Evolutionary conservation across 805 yeast genomes (phyloP).

Genomic region (Priceomyces castillae): DNA sequence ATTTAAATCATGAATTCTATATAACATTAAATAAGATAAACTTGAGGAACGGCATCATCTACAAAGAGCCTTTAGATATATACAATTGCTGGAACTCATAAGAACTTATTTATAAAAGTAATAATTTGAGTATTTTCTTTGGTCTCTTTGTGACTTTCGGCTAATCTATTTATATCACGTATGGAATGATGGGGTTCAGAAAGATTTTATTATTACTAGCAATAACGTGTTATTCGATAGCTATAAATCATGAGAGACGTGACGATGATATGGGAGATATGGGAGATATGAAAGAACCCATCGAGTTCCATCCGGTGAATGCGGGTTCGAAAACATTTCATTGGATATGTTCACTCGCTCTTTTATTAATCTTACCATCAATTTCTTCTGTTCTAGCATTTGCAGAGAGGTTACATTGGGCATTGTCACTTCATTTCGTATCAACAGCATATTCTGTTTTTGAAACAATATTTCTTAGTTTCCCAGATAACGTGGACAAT

Average conservation of each 20-base stretch:
- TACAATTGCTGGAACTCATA: too few relatives aligned
- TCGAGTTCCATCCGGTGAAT: constrained; percentile 43
- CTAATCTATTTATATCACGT: too few relatives aligned
- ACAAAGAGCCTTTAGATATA: too few relatives aligned
- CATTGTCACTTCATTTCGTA: constrained; percentile 45
- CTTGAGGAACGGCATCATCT: too few relatives aligned
- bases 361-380: constrained; percentile 56
- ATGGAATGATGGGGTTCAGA: neutral
- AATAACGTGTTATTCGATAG: constrained; percentile 1
- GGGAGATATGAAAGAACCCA: constrained; percentile 19
- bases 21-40: neutral
- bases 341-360: constrained; percentile 53
- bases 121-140: too few relatives aligned
- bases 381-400: constrained; percentile 52
- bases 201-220: neutral
- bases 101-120: too few relatives aligned
- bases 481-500: constrained; percentile 58
- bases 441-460: constrained; percentile 50
- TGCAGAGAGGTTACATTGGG: constrained; percentile 47
- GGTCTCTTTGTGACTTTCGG: too few relatives aligned
- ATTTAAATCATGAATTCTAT: neutral
- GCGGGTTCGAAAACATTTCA: constrained; percentile 59
- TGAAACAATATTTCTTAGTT: constrained; percentile 57
- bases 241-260: neutral
- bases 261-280: constrained; percentile 5